phyloP scores from a whole-genome alignment of 768 basidiomycete species.

The Rhizopogon vulgaris region DNA sequence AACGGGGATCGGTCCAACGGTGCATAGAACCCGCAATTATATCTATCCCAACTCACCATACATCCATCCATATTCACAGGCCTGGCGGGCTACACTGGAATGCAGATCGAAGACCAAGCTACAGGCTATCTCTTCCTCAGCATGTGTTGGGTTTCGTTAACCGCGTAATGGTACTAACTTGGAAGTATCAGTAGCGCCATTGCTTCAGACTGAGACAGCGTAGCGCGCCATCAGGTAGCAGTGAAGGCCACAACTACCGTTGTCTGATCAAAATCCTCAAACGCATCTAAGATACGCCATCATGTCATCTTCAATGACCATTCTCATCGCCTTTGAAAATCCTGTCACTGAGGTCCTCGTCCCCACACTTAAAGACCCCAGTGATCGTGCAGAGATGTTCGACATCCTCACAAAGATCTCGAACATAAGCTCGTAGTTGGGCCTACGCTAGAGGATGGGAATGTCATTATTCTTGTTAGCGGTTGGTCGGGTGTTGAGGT shows the following conservation, averaged over 20 bases:
- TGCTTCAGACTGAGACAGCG: slow-evolving; percentile 20
- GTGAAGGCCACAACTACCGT: slow-evolving; percentile 4
- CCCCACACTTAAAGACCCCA: slow-evolving; percentile 15
- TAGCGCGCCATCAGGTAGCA: slow-evolving; percentile 14
- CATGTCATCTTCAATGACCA: slow-evolving; percentile 16
- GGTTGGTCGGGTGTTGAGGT: slow-evolving; percentile 23
- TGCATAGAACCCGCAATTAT: too few species aligned
- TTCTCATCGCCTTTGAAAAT: slow-evolving; percentile 9
- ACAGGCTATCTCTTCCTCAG: slow-evolving; percentile 14
- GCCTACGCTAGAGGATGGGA: slow-evolving; percentile 14
- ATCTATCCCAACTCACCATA: not conserved
- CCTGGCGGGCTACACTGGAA: slow-evolving; percentile 14
- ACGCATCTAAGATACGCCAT: slow-evolving; percentile 8
- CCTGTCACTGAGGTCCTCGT: slow-evolving; percentile 19
- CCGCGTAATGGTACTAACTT: too few species aligned
- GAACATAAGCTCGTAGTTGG: slow-evolving; percentile 15
- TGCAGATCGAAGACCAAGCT: slow-evolving; percentile 12
- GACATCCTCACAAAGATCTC: slow-evolving; percentile 9
- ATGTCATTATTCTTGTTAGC: slow-evolving; percentile 11
- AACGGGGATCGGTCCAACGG: too few species aligned
- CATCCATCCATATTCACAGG: slow-evolving; percentile 1
- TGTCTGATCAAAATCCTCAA: slow-evolving; percentile 2
- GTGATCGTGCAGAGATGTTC: slow-evolving; percentile 13
- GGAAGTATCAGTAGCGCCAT: not conserved
- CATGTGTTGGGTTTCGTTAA: slow-evolving; percentile 3